Conservation (phyloP, 306 rosid genomes). For the Dryas alaskensis region DNA sequence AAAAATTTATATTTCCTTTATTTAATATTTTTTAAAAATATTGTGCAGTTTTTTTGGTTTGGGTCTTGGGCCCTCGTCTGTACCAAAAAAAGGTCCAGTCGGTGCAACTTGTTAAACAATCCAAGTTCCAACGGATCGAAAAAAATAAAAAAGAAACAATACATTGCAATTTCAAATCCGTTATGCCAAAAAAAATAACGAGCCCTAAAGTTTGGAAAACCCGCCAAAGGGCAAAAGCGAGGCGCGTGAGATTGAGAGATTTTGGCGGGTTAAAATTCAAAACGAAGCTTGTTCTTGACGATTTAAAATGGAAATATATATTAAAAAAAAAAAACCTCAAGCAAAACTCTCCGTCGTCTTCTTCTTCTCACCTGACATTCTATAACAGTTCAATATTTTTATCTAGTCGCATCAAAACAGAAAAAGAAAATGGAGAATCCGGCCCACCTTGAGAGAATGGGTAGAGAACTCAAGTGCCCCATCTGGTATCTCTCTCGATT, state of each 20-base stretch:
- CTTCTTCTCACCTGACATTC: not conserved
- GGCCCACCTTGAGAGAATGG: constrained; percentile 71
- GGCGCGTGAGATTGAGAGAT: constrained; percentile 12
- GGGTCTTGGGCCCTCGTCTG: too few relatives aligned
- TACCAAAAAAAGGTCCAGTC: not conserved
- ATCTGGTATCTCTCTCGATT: constrained; percentile 56
- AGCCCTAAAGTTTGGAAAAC: not conserved
- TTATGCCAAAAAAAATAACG: not conserved
- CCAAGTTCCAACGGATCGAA: too few relatives aligned
- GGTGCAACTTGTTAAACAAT: too few relatives aligned
- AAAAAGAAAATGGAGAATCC: constrained; percentile 40
- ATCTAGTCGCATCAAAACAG: not conserved
- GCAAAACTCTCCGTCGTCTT: not conserved
- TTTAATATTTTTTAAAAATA: too few relatives aligned
- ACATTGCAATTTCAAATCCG: not conserved
- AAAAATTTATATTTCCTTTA: too few relatives aligned
- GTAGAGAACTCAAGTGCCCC: constrained; percentile 85
- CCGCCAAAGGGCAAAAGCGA: not conserved
- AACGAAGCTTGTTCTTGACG: constrained; percentile 2
- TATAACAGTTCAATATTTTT: not conserved
- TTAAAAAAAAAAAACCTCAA: not conserved
- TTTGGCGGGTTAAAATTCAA: constrained; percentile 24
- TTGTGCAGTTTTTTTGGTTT: too few relatives aligned
- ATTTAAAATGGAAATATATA: not conserved
- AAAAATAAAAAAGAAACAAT: not conserved